phyloP scores from a whole-genome alignment of 495 filamentous ascomycete genomes.

The Evernia prunastri region DNA sequence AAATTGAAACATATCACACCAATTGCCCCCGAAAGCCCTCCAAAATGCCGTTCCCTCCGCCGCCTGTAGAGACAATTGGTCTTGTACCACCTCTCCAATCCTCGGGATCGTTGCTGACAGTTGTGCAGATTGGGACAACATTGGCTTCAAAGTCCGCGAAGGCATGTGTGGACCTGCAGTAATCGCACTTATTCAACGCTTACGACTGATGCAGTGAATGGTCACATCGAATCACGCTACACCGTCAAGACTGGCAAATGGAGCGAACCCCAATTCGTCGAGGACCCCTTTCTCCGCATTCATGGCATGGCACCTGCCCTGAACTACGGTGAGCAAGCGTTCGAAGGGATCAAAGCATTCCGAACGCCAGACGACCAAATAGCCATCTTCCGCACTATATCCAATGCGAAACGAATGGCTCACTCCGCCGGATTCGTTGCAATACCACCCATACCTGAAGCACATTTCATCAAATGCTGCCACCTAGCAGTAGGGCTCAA shows the following conservation, averaged over 20 bases:
- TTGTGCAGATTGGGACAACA: constrained; percentile 87
- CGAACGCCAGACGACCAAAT: constrained; percentile 55
- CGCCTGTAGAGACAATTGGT: constrained; percentile 72
- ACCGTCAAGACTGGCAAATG: constrained; percentile 63
- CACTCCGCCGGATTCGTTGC: constrained; percentile 71
- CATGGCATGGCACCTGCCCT: constrained; percentile 87
- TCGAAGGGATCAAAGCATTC: constrained; percentile 91
- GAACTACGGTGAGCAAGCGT: constrained; percentile 92
- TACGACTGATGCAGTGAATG: constrained; percentile 53
- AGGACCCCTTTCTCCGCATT: constrained; percentile 69
- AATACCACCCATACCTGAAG: constrained; percentile 66
- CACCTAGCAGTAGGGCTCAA: constrained; percentile 75
- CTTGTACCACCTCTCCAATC: constrained; percentile 19
- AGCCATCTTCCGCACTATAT: constrained; percentile 71
- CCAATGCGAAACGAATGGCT: constrained; percentile 76
- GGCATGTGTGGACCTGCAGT: constrained; percentile 39
- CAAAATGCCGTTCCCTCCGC: constrained; percentile 63
- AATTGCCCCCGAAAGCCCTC: background rate
- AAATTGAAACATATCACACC: background rate
- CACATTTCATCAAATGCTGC: constrained; percentile 67
- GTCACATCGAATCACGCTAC: constrained; percentile 71
- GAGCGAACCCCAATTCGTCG: constrained; percentile 64
- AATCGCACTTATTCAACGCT: background rate
- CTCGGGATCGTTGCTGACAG: constrained; percentile 29
- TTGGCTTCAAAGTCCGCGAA: constrained; percentile 88